phyloP scores from a whole-genome alignment of 116 monocot species.

The Zostera marina region DNA sequence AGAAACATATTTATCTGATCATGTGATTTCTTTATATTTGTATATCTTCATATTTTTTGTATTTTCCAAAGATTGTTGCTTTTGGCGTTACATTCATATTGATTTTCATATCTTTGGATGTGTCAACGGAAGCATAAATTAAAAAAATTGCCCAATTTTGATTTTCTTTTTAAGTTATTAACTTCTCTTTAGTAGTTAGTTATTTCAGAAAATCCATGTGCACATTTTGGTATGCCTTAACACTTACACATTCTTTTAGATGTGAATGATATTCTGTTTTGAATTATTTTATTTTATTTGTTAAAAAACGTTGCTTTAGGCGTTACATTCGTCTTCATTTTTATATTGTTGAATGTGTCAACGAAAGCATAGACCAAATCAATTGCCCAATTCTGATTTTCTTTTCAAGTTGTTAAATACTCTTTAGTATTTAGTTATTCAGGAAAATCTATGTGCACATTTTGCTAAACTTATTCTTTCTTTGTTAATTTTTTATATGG shows the following conservation, averaged over 20 bases:
- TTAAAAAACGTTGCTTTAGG: slow-evolving; percentile 5
- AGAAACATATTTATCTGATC: too few species aligned
- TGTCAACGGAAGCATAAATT: slow-evolving; percentile 10
- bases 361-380: slow-evolving; percentile 6
- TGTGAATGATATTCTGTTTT: too few species aligned
- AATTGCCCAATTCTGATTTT: too few species aligned
- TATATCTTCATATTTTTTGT: not conserved
- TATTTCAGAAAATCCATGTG: not conserved
- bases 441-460: not conserved
- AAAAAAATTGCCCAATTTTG: not conserved
- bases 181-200: not conserved
- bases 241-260: too few species aligned
- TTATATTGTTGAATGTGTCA: slow-evolving; percentile 5
- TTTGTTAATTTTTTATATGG: not conserved
- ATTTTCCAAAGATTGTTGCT: slow-evolving; percentile 2
- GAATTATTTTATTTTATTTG: not conserved
- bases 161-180: not conserved
- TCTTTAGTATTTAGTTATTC: not conserved
- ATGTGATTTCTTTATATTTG: not conserved
- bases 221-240: not conserved
- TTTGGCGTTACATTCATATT: slow-evolving; percentile 14
- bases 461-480: not conserved
- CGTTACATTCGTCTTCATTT: slow-evolving; percentile 8
- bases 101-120: slow-evolving; percentile 1
- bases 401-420: slow-evolving; percentile 1